Evolutionary conservation across 129 eudicot genomes (phyloP), one percentile per base, ranked within the genome.

Genomic region (Calendula officinalis): DNA sequence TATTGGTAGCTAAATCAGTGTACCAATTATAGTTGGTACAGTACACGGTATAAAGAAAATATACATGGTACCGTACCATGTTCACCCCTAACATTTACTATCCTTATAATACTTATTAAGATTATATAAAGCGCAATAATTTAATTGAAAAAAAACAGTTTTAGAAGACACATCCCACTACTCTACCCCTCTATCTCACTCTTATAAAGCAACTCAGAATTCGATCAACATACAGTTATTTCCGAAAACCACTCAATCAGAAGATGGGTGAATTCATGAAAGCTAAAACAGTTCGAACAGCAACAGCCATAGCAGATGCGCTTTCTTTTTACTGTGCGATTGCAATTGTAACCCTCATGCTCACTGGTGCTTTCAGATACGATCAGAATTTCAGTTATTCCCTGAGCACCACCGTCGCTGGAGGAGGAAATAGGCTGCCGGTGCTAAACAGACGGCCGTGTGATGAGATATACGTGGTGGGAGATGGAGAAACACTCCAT

Each of bases 401-500:
- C 33, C 66, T 73, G 0, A 51, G 38, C 27, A 10, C 43, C 32
- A 5, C 68, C 13, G 16, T 5, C 45, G 46, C 16, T 32, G 8
- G 17, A 44, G 45, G 37, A 35, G 64, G 57, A 36, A 27, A 54
- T 8, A 10, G 48, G 48, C 34, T 15, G 45, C 67, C 30, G 27
- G 48, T 57, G 38, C 11, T 59, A 4, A 65, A 7, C 5, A 49
- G 67, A 30, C 70, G 74, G 16, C 66, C 78, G 3, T 82, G 88
- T 15, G 88, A 82, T 38, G 84, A 83, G 73, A 77, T 77, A 39
- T 65, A 58, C 6, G 71, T 66, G 5, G 71, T 66, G 3, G 40
- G 39, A 66, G 71, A 66, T 12, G 71, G 71, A 17, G 71, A 66
- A 52, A 66, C 71, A 27, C 38, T 65, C 7, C 70, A 65, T 15